phyloP scores from a whole-genome alignment of 1,139 yeast species.

The Geotrichum klebahnii region DNA sequence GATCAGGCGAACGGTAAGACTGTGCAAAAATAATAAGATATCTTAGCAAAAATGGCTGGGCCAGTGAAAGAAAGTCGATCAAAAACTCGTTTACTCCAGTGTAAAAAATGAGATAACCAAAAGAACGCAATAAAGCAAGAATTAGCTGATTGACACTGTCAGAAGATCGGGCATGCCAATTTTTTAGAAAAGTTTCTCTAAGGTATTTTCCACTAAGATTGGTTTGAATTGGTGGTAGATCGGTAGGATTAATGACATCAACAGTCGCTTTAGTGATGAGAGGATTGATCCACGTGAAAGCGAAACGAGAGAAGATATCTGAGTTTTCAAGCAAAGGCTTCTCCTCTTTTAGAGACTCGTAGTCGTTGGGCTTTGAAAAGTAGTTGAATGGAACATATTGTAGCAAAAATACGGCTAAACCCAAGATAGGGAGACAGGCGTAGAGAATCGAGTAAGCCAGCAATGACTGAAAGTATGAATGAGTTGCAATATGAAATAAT shows the following conservation, averaged over 20 bases:
- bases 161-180: constrained; percentile 52
- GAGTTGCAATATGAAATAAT: constrained; percentile 37
- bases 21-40: constrained; percentile 73
- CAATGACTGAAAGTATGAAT: constrained; percentile 11
- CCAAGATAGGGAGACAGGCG: constrained; percentile 12
- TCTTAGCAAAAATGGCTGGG: constrained; percentile 78
- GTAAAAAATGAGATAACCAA: constrained; percentile 57
- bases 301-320: constrained; percentile 67
- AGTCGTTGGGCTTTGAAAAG: constrained; percentile 16
- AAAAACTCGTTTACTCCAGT: constrained; percentile 67
- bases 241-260: constrained; percentile 63
- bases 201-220: constrained; percentile 56
- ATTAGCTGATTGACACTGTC: constrained; percentile 56
- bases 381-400: constrained; percentile 22
- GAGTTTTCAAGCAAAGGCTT: constrained; percentile 52
- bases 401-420: constrained; percentile 15
- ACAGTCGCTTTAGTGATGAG: constrained; percentile 73
- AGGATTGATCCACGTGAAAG: constrained; percentile 84
- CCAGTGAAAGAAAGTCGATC: constrained; percentile 67
- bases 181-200: constrained; percentile 42
- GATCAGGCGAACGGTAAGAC: constrained; percentile 48
- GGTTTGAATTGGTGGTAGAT: constrained; percentile 71
- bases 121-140: constrained; percentile 55
- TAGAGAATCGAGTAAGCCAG: constrained; percentile 18
- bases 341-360: constrained; percentile 10